Evolutionary conservation across 1,284 basidiomycete genomes (phyloP), one percentile per base, ranked within the genome.

Genomic region (Irpex sp.): DNA sequence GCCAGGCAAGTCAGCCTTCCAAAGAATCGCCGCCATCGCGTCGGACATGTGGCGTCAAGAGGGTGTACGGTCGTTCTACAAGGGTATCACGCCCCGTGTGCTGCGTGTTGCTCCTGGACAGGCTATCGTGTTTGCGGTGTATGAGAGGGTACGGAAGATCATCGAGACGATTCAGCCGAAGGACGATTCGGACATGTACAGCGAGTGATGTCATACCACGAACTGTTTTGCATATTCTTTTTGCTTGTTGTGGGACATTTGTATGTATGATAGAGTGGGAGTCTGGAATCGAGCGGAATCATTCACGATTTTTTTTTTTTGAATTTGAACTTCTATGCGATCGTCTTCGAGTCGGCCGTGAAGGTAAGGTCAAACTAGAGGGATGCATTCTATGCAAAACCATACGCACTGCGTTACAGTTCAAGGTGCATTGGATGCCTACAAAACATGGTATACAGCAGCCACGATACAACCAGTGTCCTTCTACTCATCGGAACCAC

Each of bases 41-140:
- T 76, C 78, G 21, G 95, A 97, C 62, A 98, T 99, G 95, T 98
- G 95, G 89, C 86, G 83, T 65, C 85, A 89, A 72, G 97, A 99
- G 78, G 97, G 96, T 39, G 79, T 90, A 17, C 79, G 79, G 59
- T 95, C 95, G 61, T 98, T 98, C 78, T 98, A 97, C 80, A 96
- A 95, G 79, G 94, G 97, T 58, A 98, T 99, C 76, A 98, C 96
- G 1, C 97, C 97, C 51, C 86, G 97, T 61, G 95, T 99, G 49
- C 82, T 98, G 67, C 89, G 97, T 68, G 97, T 99, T 56, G 97
- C 97, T 1, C 97, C 97, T 8, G 95, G 95, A 1, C 92, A 96
- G 75, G 93, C 93, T 4, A 89, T 94, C 66, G 93, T 94, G 46
- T 94, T 94, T 70, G 91, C 93, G 49, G 94, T 97, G 35, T 97